Evolutionary conservation across 768 basidiomycete genomes (phyloP).

Genomic region (Rhodotorula graminis): DNA sequence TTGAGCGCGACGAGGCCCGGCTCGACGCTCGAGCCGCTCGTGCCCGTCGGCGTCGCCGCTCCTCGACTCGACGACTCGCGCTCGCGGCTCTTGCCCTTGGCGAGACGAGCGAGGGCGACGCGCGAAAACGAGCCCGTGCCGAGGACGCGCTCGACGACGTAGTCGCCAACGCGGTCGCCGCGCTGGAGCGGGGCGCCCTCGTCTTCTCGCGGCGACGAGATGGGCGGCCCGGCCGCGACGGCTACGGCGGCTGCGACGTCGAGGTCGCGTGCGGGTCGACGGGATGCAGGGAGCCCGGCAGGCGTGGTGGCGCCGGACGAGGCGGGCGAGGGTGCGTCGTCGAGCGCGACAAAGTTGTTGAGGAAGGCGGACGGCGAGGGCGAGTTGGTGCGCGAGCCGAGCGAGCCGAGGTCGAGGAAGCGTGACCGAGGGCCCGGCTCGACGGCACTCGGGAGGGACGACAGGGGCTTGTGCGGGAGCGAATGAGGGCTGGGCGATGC

Average conservation of each 20-base stretch:
- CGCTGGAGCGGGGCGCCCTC: not conserved
- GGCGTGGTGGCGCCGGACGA: not conserved
- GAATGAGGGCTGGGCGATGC: not conserved
- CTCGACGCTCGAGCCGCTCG: slow-evolving; percentile 14
- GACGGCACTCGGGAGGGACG: not conserved
- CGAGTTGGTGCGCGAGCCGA: not conserved
- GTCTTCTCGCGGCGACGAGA: not conserved
- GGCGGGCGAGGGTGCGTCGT: not conserved
- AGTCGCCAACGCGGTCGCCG: slow-evolving; percentile 23
- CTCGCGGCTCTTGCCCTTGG: slow-evolving; percentile 7
- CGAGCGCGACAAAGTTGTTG: not conserved
- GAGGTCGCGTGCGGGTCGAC: not conserved
- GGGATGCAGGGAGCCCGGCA: not conserved
- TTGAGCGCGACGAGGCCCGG: slow-evolving; percentile 55
- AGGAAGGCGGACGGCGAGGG: not conserved
- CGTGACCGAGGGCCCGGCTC: not conserved
- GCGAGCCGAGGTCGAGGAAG: not conserved
- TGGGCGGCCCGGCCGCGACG: not conserved
- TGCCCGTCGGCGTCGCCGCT: slow-evolving; percentile 28
- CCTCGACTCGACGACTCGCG: not conserved
- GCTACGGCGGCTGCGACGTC: not conserved
- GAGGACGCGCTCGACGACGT: slow-evolving; percentile 53
- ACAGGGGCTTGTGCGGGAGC: not conserved
- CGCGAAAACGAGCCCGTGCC: slow-evolving; percentile 70
- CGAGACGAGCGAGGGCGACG: slow-evolving; percentile 54